phyloP scores from a whole-genome alignment of 2,329 filamentous ascomycete species.

The Aspergillus flavus region DNA sequence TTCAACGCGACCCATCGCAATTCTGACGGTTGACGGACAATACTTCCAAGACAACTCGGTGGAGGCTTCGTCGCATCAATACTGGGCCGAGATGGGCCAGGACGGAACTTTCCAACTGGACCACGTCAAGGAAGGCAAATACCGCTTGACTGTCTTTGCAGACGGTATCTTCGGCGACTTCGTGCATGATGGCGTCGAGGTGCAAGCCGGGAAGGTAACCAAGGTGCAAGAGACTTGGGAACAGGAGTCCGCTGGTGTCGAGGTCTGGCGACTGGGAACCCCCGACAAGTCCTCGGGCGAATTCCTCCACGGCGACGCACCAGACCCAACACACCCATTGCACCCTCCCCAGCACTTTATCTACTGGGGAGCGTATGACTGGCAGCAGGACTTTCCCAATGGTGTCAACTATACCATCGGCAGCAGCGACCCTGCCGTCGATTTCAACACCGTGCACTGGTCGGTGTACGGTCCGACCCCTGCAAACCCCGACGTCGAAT shows the following conservation, averaged over 20 bases:
- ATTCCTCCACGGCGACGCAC: constrained; percentile 60
- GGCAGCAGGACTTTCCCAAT: constrained; percentile 59
- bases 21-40: constrained; percentile 55
- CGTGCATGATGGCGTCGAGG: constrained; percentile 53
- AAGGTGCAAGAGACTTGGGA: constrained; percentile 50
- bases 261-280: constrained; percentile 65
- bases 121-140: constrained; percentile 59
- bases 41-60: constrained; percentile 63
- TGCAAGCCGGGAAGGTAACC: constrained; percentile 47
- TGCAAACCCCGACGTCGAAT: constrained; percentile 46
- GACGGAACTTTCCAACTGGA: constrained; percentile 56
- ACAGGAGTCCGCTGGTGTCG: constrained; percentile 58
- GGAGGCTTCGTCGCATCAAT: constrained; percentile 60
- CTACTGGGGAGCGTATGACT: constrained; percentile 65
- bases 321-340: constrained; percentile 51
- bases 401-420: constrained; percentile 63
- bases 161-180: constrained; percentile 65
- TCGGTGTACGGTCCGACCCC: constrained; percentile 57
- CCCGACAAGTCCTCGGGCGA: constrained; percentile 65
- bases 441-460: constrained; percentile 69
- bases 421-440: constrained; percentile 49
- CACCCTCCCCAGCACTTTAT: constrained; percentile 61
- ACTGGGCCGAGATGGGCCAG: constrained; percentile 59
- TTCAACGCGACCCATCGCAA: constrained; percentile 56
- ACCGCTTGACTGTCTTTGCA: constrained; percentile 65